phyloP scores from a whole-genome alignment of 169 alveolate genomes.

The Eimeria praecox region DNA sequence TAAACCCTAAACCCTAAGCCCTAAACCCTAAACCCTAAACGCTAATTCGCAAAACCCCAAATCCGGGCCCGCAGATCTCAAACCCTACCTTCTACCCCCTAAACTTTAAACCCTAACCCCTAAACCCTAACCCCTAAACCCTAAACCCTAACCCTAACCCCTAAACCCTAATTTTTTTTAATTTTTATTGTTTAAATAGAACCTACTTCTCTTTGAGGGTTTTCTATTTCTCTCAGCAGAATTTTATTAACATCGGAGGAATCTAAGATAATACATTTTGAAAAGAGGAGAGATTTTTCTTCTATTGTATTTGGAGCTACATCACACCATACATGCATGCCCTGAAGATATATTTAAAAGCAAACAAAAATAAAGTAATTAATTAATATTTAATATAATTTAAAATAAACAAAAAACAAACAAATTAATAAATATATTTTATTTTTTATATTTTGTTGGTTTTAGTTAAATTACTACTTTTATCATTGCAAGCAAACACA shows the following conservation, averaged over 20 bases:
- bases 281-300: background rate
- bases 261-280: constrained; percentile 82
- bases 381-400: too few species aligned
- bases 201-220: background rate
- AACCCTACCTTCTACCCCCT: background rate
- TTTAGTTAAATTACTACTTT: too few species aligned
- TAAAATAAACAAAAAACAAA: too few species aligned
- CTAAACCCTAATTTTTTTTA: background rate
- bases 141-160: background rate
- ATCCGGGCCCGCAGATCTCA: background rate
- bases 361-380: background rate
- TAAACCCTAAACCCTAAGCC: background rate
- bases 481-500: too few species aligned
- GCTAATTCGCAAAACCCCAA: background rate
- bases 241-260: background rate
- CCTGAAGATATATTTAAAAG: background rate
- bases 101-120: background rate
- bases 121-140: background rate
- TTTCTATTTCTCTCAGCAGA: background rate
- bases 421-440: too few species aligned
- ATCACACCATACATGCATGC: constrained; percentile 73
- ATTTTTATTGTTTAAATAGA: too few species aligned
- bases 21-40: background rate
- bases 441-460: too few species aligned
- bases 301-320: constrained; percentile 31